phyloP scores from a whole-genome alignment of 1,139 yeast species.

The Pichia sp. region DNA sequence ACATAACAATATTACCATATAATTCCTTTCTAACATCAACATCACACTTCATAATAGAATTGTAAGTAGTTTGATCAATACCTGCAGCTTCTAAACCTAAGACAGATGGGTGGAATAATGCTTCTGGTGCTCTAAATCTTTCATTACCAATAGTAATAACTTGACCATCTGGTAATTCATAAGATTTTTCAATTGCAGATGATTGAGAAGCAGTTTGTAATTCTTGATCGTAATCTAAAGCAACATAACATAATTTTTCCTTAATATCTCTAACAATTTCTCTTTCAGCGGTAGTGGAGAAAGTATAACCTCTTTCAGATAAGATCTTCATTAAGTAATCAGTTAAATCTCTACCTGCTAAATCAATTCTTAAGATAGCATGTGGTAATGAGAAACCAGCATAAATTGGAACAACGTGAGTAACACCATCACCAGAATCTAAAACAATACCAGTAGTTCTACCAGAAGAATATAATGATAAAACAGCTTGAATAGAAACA shows the following conservation, averaged over 20 bases:
- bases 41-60: slow-evolving; percentile 99
- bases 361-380: slow-evolving; percentile 96
- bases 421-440: slow-evolving; percentile 99
- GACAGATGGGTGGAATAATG: slow-evolving; percentile 97
- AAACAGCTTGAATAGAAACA: slow-evolving; percentile 97
- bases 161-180: slow-evolving; percentile 99
- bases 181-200: slow-evolving; percentile 95
- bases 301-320: slow-evolving; percentile 97
- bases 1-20: slow-evolving; percentile 98
- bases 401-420: slow-evolving; percentile 99
- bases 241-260: slow-evolving; percentile 92
- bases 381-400: slow-evolving; percentile 99
- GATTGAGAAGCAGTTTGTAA: slow-evolving; percentile 99
- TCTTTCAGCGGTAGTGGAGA: slow-evolving; percentile 99
- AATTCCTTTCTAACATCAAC: slow-evolving; percentile 98
- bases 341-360: slow-evolving; percentile 99
- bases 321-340: slow-evolving; percentile 98
- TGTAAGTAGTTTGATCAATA: slow-evolving; percentile 98
- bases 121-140: slow-evolving; percentile 99
- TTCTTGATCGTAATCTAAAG: slow-evolving; percentile 65
- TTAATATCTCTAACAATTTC: slow-evolving; percentile 99
- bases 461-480: slow-evolving; percentile 97
- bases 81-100: slow-evolving; percentile 98
- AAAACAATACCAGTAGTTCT: slow-evolving; percentile 99
- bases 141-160: slow-evolving; percentile 99